A percentile compares a stretch with the other conserved stretches of the same genome.
Evolutionary conservation across 176 grass and related monocot genomes (phyloP).

Genomic region (Dendrocalamus sinicus): DNA sequence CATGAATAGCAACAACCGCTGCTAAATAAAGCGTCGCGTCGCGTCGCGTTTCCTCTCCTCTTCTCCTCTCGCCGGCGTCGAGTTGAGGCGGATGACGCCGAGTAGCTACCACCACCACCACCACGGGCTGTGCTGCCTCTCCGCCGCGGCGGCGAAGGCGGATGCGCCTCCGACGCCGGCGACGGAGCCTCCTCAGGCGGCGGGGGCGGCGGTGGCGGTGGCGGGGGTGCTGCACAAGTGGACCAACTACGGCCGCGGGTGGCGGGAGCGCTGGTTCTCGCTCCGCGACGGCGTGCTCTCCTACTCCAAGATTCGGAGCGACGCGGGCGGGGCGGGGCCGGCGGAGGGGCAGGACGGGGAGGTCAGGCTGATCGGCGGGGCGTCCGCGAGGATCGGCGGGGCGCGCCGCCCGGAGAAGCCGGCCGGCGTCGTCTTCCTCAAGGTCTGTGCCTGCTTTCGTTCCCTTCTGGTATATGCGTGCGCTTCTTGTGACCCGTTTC

Average conservation of each 20-base stretch:
- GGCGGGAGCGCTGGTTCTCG: constrained; percentile 80
- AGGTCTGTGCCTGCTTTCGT: constrained; percentile 26
- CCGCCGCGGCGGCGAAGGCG: constrained; percentile 32
- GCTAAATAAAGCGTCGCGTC: constrained; percentile 49
- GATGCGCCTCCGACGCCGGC: constrained; percentile 35
- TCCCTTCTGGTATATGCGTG: neutral
- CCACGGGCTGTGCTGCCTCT: constrained; percentile 76
- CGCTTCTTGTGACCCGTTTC: constrained; percentile 35
- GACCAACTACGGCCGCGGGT: constrained; percentile 87
- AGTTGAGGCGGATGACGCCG: constrained; percentile 37
- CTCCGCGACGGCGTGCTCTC: constrained; percentile 74
- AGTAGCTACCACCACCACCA: constrained; percentile 22
- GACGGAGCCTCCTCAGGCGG: neutral
- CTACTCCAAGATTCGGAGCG: constrained; percentile 80
- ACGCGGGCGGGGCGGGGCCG: neutral
- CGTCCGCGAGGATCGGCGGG: constrained; percentile 40
- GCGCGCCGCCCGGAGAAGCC: constrained; percentile 48
- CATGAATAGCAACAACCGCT: constrained; percentile 38
- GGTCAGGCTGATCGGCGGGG: constrained; percentile 63
- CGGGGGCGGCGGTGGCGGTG: constrained; percentile 44
- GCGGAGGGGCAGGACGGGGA: constrained; percentile 33
- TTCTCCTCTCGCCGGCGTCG: constrained; percentile 24
- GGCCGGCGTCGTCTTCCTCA: constrained; percentile 50
- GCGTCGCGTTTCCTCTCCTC: neutral
- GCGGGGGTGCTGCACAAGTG: constrained; percentile 76